phyloP scores from a whole-genome alignment of 192 early-diverging fungal genomes.

The Chytriomyces sp. region DNA sequence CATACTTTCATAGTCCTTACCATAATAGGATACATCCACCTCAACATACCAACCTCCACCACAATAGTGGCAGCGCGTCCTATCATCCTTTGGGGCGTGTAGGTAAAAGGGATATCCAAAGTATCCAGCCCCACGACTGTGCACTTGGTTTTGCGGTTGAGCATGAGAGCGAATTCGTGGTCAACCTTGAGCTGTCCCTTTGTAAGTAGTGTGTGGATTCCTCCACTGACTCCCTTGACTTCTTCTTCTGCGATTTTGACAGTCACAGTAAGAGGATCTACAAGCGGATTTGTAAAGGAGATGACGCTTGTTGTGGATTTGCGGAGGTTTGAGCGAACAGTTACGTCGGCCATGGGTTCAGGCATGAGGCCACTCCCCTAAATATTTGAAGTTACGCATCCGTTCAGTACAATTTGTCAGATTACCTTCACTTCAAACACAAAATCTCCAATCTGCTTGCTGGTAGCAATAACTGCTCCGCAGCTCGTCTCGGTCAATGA shows the following conservation, averaged over 20 bases:
- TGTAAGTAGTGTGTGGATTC: background rate
- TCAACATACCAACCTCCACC: slow-evolving; percentile 43
- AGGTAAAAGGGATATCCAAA: slow-evolving; percentile 50
- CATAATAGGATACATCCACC: slow-evolving; percentile 55
- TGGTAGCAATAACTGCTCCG: slow-evolving; percentile 21
- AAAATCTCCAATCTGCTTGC: slow-evolving; percentile 37
- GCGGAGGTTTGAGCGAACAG: slow-evolving; percentile 32
- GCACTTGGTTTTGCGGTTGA: slow-evolving; percentile 28
- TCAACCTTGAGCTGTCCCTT: background rate
- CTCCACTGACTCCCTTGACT: background rate
- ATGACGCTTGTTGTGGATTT: slow-evolving; percentile 38
- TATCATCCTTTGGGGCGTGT: slow-evolving; percentile 43
- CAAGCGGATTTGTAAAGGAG: slow-evolving; percentile 48
- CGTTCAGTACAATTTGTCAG: background rate
- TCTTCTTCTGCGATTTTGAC: slow-evolving; percentile 31
- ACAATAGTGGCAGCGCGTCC: slow-evolving; percentile 36
- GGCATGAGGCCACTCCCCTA: slow-evolving; percentile 47
- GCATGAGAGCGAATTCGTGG: slow-evolving; percentile 40
- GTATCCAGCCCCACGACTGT: slow-evolving; percentile 43
- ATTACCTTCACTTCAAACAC: slow-evolving; percentile 38
- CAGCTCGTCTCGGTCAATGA: slow-evolving; percentile 39
- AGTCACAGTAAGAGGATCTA: slow-evolving; percentile 47
- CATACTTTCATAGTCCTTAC: slow-evolving; percentile 19
- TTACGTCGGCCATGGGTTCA: slow-evolving; percentile 37
- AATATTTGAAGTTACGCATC: background rate